phyloP scores from a whole-genome alignment of 768 basidiomycete species.

The Chiua virens region DNA sequence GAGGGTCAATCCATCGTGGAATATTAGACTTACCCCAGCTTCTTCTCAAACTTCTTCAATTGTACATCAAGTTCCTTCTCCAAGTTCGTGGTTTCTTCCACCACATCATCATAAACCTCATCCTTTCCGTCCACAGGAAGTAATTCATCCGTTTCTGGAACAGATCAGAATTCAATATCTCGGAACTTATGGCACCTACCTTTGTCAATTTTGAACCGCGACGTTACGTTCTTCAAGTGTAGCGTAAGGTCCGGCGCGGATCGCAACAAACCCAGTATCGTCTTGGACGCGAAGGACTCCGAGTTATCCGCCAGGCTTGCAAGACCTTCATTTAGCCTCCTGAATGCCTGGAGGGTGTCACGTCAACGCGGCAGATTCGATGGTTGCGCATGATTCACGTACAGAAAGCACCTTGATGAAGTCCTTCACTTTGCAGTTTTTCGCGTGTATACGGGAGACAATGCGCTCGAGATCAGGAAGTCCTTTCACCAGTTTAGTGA shows the following conservation, averaged over 20 bases:
- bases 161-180: constrained; percentile 21
- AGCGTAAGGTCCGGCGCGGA: constrained; percentile 77
- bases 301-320: constrained; percentile 59
- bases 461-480: constrained; percentile 92
- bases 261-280: constrained; percentile 72
- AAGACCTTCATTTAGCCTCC: constrained; percentile 67
- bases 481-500: constrained; percentile 73
- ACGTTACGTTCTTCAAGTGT: constrained; percentile 70
- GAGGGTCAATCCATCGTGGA: constrained; percentile 7
- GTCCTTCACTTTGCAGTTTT: constrained; percentile 82
- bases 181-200: constrained; percentile 38
- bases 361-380: constrained; percentile 1
- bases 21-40: constrained; percentile 52
- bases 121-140: constrained; percentile 86
- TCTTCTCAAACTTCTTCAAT: constrained; percentile 63
- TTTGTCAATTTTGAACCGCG: constrained; percentile 62
- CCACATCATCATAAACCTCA: constrained; percentile 76
- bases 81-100: constrained; percentile 64
- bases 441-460: constrained; percentile 93
- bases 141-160: constrained; percentile 64
- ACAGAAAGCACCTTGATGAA: constrained; percentile 84
- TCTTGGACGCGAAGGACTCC: constrained; percentile 73
- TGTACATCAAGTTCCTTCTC: constrained; percentile 72
- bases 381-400: constrained; percentile 15
- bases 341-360: constrained; percentile 62